Conservation (phyloP, 352 stramenopile species). For the Phytophthora crassamura region DNA sequence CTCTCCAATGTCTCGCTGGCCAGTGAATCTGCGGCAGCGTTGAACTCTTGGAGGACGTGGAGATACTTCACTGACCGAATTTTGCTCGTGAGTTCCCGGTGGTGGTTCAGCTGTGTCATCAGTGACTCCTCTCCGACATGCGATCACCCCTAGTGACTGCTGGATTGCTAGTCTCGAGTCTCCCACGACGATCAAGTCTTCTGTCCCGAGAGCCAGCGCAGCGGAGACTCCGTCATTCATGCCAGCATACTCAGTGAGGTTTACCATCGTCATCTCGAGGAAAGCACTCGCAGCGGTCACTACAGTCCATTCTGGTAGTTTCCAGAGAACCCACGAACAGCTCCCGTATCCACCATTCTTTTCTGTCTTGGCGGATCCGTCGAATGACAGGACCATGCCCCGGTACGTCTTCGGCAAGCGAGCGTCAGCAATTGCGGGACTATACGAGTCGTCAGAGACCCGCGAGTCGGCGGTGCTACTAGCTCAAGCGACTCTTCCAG, state of each 20-base stretch:
- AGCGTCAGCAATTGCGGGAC: conserved; percentile 1
- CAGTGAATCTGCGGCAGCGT: conserved; percentile 1
- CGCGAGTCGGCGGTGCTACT: conserved; percentile 1
- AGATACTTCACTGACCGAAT: too few relatives aligned
- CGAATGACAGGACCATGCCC: conserved; percentile 23
- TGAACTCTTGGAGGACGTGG: conserved; percentile 1
- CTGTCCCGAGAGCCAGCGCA: neutral
- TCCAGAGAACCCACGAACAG: conserved; percentile 5
- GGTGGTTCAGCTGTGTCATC: too few relatives aligned
- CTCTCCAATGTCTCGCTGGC: neutral
- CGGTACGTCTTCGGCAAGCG: neutral
- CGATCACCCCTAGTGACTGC: too few relatives aligned
- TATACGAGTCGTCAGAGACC: neutral
- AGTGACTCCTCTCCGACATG: too few relatives aligned
- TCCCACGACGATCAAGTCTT: conserved; percentile 3
- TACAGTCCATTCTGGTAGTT: conserved; percentile 2
- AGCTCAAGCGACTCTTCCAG: conserved; percentile 1
- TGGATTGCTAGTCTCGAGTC: too few relatives aligned
- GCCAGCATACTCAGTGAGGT: conserved; percentile 1
- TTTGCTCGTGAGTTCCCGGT: too few relatives aligned
- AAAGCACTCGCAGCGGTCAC: neutral
- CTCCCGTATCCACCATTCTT: conserved; percentile 12
- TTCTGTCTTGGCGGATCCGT: conserved; percentile 20
- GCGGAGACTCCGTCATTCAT: neutral
- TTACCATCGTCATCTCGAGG: neutral